Percentiles rank a stretch among this genome's conserved stretches.
phyloP scores from a whole-genome alignment of 2,329 filamentous ascomycete species.

The Trichoderma sp. region DNA sequence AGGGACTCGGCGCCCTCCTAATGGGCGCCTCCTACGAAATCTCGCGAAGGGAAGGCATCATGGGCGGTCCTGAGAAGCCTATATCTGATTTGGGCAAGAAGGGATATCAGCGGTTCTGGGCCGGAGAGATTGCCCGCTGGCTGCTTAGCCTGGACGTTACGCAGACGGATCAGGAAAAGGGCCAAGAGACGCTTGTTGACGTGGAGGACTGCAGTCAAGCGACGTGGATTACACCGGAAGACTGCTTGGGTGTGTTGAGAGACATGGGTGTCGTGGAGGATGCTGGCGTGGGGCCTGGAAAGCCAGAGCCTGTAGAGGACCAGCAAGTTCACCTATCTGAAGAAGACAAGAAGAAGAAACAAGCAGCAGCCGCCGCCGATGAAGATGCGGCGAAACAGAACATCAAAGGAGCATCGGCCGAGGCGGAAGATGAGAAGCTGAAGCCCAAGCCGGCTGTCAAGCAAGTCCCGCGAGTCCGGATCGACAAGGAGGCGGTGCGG shows the following conservation, averaged over 20 bases:
- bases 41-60: conserved; percentile 73
- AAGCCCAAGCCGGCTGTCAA: conserved; percentile 30
- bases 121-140: conserved; percentile 76
- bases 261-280: conserved; percentile 74
- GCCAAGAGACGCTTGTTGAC: conserved; percentile 53
- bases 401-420: conserved; percentile 19
- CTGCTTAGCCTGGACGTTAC: conserved; percentile 47
- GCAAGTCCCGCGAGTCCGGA: conserved; percentile 45
- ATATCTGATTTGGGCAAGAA: conserved; percentile 80
- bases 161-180: conserved; percentile 25
- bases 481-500: conserved; percentile 58
- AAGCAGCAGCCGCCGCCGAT: conserved; percentile 24
- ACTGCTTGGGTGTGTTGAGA: conserved; percentile 73
- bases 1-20: conserved; percentile 80
- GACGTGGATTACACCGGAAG: conserved; percentile 83
- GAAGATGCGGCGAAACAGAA: conserved; percentile 17
- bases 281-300: conserved; percentile 48
- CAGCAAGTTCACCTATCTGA: not conserved
- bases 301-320: conserved; percentile 29
- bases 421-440: conserved; percentile 27
- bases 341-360: conserved; percentile 19
- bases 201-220: conserved; percentile 69
- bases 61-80: conserved; percentile 92
- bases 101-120: conserved; percentile 85
- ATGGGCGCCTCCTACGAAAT: conserved; percentile 96